phyloP scores from a whole-genome alignment of 1,139 yeast species.

The Meyerozyma carpophila region DNA sequence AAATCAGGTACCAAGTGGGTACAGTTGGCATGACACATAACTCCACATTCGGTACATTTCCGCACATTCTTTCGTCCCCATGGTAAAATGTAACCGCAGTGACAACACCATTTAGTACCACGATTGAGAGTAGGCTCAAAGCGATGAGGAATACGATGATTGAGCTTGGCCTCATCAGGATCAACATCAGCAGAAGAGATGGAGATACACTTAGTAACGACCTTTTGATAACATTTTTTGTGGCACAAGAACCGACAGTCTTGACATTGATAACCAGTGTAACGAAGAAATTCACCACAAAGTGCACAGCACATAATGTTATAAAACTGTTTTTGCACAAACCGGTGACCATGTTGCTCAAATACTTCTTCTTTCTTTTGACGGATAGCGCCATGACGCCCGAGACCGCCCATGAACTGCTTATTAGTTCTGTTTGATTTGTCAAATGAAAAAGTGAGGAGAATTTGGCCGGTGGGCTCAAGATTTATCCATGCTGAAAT shows the following conservation, averaged over 20 bases:
- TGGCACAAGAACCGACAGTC: conserved; percentile 94
- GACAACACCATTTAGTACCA: conserved; percentile 99
- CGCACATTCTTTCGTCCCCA: conserved; percentile 94
- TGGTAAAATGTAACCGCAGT: conserved; percentile 93
- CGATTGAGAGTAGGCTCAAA: conserved; percentile 86
- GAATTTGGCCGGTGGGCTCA: conserved; percentile 91
- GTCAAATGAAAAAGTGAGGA: conserved; percentile 72
- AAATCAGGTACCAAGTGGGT: conserved; percentile 94
- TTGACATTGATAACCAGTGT: conserved; percentile 93
- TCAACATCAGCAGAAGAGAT: conserved; percentile 81
- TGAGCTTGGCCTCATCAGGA: conserved; percentile 83
- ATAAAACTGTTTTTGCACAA: conserved; percentile 92
- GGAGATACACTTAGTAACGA: conserved; percentile 92
- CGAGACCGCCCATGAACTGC: conserved; percentile 66
- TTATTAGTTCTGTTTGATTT: conserved; percentile 53
- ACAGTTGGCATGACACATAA: conserved; percentile 90
- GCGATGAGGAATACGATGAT: conserved; percentile 95
- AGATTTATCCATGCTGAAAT: conserved; percentile 85
- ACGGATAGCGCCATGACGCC: conserved; percentile 97
- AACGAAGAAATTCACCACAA: conserved; percentile 91
- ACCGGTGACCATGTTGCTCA: conserved; percentile 96
- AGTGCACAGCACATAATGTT: conserved; percentile 95
- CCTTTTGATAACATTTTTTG: conserved; percentile 88
- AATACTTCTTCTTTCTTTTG: conserved; percentile 91
- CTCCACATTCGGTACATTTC: conserved; percentile 91